Evolutionary conservation across 192 early-diverging fungal genomes (phyloP).

Genomic region (Rhizophagus sp.): DNA sequence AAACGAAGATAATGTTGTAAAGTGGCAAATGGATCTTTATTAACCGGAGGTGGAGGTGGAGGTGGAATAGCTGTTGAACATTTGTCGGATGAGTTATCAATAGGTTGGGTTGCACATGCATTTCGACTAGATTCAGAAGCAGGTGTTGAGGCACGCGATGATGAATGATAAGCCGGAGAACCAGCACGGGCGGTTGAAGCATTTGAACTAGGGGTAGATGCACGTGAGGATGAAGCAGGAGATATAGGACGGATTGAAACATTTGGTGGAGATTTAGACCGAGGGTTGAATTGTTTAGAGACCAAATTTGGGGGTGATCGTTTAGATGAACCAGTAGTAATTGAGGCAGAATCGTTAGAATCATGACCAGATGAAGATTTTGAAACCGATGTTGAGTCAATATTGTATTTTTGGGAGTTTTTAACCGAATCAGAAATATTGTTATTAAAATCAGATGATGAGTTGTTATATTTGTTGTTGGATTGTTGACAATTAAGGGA

Average conservation of each 20-base stretch:
- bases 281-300: no score
- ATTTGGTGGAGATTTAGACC: no score
- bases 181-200: not conserved
- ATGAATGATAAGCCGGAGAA: not conserved
- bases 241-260: no score
- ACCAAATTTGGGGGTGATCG: not conserved
- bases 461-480: not conserved
- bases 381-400: no score
- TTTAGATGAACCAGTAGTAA: not conserved
- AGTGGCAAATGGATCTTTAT: not conserved
- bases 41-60: conserved; percentile 5
- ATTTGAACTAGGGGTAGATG: not conserved
- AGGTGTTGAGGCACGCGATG: conserved; percentile 19
- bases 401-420: not conserved
- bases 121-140: conserved; percentile 13
- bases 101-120: not conserved
- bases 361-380: not conserved
- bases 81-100: not conserved
- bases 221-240: not conserved
- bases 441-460: not conserved
- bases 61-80: not conserved
- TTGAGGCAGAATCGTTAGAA: no score
- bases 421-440: not conserved
- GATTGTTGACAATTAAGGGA: not conserved
- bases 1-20: conserved; percentile 26